Percentiles rank a stretch among this genome's conserved stretches.
Evolutionary conservation across 805 yeast species (phyloP).

Genomic region (Kodamaea fukazawae): DNA sequence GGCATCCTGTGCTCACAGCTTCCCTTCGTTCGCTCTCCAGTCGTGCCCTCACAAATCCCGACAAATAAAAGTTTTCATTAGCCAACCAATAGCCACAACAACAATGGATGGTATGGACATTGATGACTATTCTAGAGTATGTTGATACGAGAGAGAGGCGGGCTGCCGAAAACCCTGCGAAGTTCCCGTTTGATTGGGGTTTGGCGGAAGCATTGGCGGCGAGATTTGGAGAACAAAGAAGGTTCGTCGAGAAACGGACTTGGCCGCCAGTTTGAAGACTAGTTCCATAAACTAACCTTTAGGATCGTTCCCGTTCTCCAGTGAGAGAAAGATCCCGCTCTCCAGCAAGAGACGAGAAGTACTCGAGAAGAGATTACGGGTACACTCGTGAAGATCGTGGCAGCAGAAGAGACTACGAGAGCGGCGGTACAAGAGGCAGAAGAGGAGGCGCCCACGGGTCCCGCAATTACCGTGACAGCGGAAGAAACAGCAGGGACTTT

Average conservation of each 20-base stretch:
- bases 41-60: constrained; percentile 5
- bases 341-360: constrained; percentile 27
- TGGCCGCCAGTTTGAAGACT: neutral
- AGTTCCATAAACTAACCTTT: constrained; percentile 1
- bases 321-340: constrained; percentile 33
- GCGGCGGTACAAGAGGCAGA: constrained; percentile 19
- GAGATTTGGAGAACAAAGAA: constrained; percentile 1
- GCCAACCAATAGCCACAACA: constrained; percentile 1
- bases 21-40: neutral
- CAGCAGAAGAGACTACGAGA: constrained; percentile 16
- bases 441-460: constrained; percentile 22
- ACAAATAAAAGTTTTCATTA: constrained; percentile 7
- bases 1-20: too few relatives aligned
- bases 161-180: too few relatives aligned
- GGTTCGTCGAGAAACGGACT: constrained; percentile 1
- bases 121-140: constrained; percentile 60
- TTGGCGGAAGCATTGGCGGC: neutral
- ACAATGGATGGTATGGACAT: constrained; percentile 61
- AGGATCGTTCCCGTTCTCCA: constrained; percentile 30
- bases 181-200: constrained; percentile 2
- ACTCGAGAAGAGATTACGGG: constrained; percentile 29
- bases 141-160: constrained; percentile 20
- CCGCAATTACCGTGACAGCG: constrained; percentile 10
- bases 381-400: constrained; percentile 24
- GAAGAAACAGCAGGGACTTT: constrained; percentile 13